Evolutionary conservation across 768 basidiomycete genomes (phyloP), one percentile per base, ranked within the genome.

Genomic region (Lactarius hengduanensis): DNA sequence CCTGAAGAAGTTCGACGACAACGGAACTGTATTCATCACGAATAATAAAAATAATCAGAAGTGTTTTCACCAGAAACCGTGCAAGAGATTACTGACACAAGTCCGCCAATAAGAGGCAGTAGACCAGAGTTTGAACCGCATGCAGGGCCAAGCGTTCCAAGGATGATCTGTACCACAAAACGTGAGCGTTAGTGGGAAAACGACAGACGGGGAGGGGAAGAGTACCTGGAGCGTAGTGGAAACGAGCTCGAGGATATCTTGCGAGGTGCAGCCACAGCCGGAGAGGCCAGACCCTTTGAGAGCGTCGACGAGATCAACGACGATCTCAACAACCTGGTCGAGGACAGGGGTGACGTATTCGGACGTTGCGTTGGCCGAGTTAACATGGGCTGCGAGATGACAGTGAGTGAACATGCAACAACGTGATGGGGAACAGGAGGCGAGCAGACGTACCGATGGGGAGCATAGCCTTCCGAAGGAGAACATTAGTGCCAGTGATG

Each of bases 71-170:
- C 26, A 63, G 28, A 38, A 20, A 47, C 5, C 15, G 16, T 9
- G 28, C 8, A 36, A 59, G 15, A 59, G 9, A 45, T 30, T 32
- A 38, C 66, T 59, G 38, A 67, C 66, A 63, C 28, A 22, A 67
- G 62, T 18, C 16, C 3, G 22, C 34, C 58, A 10, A 67, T 10
- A 55, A 59, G 62, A 22, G 4, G 4, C 5, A 7, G 7, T 20
- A 67, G 38, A 26, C 9, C 34, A 0, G 41, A 8, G 50, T 38
- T 3, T 28, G 13, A 63, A 20, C 26, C n/a, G 16, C 20, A 28
- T 28, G 54, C 34, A 28, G 4, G 20, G n/a, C 7, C 18, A 26
- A 67, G 26, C 9, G 66, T 13, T 16, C 13, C 41, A 28, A 67
- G 2, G 36, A 63, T 67, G 34, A 30, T 56, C 66, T 67, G 43